Evolutionary conservation across 306 rosid species (phyloP), one percentile per base, ranked within the genome.

Genomic region (Castanopsis chinensis): DNA sequence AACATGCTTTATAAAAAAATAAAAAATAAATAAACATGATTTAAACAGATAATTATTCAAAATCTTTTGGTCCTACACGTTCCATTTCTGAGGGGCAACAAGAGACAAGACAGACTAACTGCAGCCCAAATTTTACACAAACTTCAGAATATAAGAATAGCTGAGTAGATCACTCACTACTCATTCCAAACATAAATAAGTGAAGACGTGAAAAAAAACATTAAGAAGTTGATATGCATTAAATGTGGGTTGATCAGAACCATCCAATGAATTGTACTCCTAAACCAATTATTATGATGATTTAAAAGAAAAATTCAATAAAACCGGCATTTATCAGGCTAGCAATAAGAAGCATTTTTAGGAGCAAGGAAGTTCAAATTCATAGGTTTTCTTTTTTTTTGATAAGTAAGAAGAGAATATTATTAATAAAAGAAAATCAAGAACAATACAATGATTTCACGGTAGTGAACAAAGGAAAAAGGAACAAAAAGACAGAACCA

Each of bases 121-220:
- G 72, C 60, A 18, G 30, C 74, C 20, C 65, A 67, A 33, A 76
- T 57, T 80, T 60, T 30, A 78, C 25, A 80, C 11, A 69, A 18
- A 79, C 61, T 68, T 41, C 73, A 75, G 78, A 28, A 75, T 77
- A 75, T 33, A 73, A 67, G 14, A 65, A 18, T 10, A 63, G 17
- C 69, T 14, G n/a, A 61, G 69, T 35, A 15, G 52, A 67, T 33
- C 27, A n/a, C 18, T 65, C 23, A 15, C 45, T 28, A 13, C 27
- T 67, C 10, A 32, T 67, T 35, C 27, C 17, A 35, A 8, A 19
- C 17, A 33, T 19, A 67, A 32, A 17, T 17, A 30, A 28, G 43
- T 64, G 18, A 35, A 64, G 20, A 18, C 6, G 17, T 33, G 14
- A 33, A 67, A 64, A 64, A 67, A 9, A 18, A 51, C 72, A 18